These are phyloP conservation scores for Purshia tridentata DNA, from an alignment of 306 rosid genomes.

Conservation along the genomic window DNA sequence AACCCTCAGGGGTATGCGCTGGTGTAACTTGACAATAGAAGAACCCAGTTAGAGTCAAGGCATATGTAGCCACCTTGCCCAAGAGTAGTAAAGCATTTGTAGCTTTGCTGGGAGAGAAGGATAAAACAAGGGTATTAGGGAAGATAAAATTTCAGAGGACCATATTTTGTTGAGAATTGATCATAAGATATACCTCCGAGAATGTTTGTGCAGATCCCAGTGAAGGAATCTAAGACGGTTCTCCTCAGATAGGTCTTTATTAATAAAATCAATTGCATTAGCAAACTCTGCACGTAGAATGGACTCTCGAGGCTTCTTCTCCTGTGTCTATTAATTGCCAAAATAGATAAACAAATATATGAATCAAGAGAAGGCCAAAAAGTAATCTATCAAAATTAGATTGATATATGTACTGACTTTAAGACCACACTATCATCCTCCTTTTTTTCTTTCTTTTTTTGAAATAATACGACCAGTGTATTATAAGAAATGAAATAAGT, in stretches of 20 bases:
- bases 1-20: constrained; percentile 35
- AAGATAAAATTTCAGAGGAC: constrained; percentile 20
- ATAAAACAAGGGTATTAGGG: constrained; percentile 15
- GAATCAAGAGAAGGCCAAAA: not conserved
- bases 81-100: constrained; percentile 68
- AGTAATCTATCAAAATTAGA: not conserved
- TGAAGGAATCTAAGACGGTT: constrained; percentile 72
- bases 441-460: not conserved
- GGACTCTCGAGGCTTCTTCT: constrained; percentile 89
- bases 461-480: not conserved
- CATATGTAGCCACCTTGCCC: constrained; percentile 72
- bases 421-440: not conserved
- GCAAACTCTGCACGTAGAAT: constrained; percentile 84
- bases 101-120: constrained; percentile 54
- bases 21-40: constrained; percentile 67
- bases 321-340: constrained; percentile 54
- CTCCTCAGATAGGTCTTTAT: constrained; percentile 56
- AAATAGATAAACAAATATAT: not conserved
- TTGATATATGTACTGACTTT: not conserved
- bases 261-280: constrained; percentile 76
- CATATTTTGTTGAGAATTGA: constrained; percentile 1
- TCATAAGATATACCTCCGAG: constrained; percentile 40
- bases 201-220: constrained; percentile 87
- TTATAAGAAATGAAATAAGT: not conserved
- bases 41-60: constrained; percentile 75